A percentile compares a stretch with the other conserved stretches of the same genome.
Conservation (phyloP, 768 basidiomycete genomes). For the Trichaptum fuscoviolaceum region DNA sequence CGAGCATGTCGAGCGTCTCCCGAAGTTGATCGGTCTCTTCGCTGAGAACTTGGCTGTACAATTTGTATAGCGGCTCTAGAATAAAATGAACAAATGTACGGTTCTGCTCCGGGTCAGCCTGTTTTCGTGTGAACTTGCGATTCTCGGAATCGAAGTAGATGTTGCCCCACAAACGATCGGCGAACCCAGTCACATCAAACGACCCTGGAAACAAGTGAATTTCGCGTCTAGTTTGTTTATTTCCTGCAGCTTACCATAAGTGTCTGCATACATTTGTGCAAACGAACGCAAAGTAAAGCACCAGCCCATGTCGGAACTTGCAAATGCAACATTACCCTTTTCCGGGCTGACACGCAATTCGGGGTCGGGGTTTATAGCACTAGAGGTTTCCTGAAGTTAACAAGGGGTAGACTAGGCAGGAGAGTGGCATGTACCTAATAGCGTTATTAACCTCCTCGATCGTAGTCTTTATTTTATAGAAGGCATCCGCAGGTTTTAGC, state of each 20-base stretch:
- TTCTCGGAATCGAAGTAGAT: slow-evolving; percentile 86
- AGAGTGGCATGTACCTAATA: slow-evolving; percentile 60
- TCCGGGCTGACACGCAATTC: slow-evolving; percentile 89
- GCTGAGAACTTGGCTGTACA: slow-evolving; percentile 92
- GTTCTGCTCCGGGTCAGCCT: slow-evolving; percentile 67
- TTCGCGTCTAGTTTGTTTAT: neutral
- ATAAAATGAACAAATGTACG: slow-evolving; percentile 95
- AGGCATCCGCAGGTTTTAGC: slow-evolving; percentile 89
- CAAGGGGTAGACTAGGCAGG: neutral
- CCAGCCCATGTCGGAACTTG: slow-evolving; percentile 96
- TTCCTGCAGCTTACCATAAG: slow-evolving; percentile 56
- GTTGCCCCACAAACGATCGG: slow-evolving; percentile 94
- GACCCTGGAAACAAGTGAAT: slow-evolving; percentile 39
- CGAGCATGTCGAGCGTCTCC: slow-evolving; percentile 68
- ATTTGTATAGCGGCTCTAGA: slow-evolving; percentile 92
- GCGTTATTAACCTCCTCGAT: slow-evolving; percentile 98
- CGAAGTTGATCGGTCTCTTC: slow-evolving; percentile 89
- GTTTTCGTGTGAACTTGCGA: slow-evolving; percentile 87
- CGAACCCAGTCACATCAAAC: slow-evolving; percentile 81
- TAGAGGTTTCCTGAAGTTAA: slow-evolving; percentile 19
- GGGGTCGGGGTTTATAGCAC: slow-evolving; percentile 84
- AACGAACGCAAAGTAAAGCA: slow-evolving; percentile 94
- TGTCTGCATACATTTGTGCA: slow-evolving; percentile 93
- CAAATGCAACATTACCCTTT: slow-evolving; percentile 94
- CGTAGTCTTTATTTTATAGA: slow-evolving; percentile 98